Evolutionary conservation across 495 filamentous ascomycete genomes (phyloP).

Genomic region (Aspergillus haitiensis): DNA sequence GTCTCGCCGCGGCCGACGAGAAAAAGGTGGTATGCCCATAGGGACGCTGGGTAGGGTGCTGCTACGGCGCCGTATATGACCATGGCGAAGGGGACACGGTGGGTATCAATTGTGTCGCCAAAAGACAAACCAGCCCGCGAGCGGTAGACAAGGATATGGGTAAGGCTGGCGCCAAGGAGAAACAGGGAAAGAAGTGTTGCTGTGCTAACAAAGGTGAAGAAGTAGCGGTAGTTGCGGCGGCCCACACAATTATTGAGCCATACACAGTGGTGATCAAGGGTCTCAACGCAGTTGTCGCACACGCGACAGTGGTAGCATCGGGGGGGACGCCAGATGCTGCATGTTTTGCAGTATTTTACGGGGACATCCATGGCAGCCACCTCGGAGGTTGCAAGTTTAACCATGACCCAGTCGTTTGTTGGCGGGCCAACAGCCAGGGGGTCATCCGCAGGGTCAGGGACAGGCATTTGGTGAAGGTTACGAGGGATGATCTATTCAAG

Average conservation of each 20-base stretch:
- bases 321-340: conserved; percentile 93
- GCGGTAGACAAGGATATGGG: conserved; percentile 75
- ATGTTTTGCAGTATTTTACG: conserved; percentile 95
- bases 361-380: conserved; percentile 93
- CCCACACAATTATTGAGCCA: conserved; percentile 99
- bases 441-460: conserved; percentile 62
- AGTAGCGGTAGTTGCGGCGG: conserved; percentile 96
- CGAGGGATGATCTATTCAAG: conserved; percentile 71
- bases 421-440: conserved; percentile 77
- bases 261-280: conserved; percentile 96
- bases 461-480: conserved; percentile 70
- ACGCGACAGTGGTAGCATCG: conserved; percentile 94
- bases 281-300: conserved; percentile 96
- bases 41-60: conserved; percentile 76
- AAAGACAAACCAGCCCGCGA: conserved; percentile 62
- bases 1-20: conserved; percentile 89
- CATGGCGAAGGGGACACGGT: conserved; percentile 84
- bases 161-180: conserved; percentile 71
- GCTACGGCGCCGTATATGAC: conserved; percentile 76
- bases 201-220: conserved; percentile 82
- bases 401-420: conserved; percentile 86
- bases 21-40: conserved; percentile 87
- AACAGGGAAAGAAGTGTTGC: conserved; percentile 75
- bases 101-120: conserved; percentile 60
- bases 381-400: conserved; percentile 70